A percentile compares a stretch with the other conserved stretches of the same genome.
Conservation (phyloP, 768 basidiomycete genomes). For the Termitomyces sp. region DNA sequence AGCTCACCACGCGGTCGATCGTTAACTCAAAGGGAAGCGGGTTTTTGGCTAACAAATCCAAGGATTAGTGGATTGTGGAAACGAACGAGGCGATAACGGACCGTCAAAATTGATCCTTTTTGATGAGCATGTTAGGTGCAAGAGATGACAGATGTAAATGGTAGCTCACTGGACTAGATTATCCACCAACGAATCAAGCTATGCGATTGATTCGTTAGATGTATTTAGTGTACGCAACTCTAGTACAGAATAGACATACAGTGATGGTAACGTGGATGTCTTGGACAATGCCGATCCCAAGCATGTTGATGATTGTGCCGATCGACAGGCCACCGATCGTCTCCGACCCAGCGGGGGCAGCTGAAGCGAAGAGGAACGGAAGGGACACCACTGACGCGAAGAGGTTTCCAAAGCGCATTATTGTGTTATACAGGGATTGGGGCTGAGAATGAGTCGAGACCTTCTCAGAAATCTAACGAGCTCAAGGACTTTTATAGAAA, state of each 20-base stretch:
- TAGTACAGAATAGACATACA: constrained; percentile 14
- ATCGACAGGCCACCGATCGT: constrained; percentile 19
- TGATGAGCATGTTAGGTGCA: not conserved
- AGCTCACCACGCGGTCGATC: constrained; percentile 33
- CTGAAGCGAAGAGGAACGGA: constrained; percentile 19
- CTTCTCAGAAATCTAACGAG: not conserved
- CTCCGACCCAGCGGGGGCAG: constrained; percentile 13
- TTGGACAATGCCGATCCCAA: constrained; percentile 34
- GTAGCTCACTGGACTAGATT: constrained; percentile 30
- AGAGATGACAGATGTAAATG: not conserved
- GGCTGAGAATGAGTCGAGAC: not conserved
- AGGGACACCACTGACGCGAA: constrained; percentile 19
- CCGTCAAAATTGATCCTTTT: constrained; percentile 32
- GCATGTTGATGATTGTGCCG: constrained; percentile 33
- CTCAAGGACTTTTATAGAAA: not conserved
- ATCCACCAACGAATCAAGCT: constrained; percentile 30
- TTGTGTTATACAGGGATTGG: not conserved
- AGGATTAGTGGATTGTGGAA: not conserved
- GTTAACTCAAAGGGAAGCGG: constrained; percentile 40
- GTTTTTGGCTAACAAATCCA: constrained; percentile 27
- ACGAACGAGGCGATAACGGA: constrained; percentile 6
- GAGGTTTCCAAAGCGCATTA: constrained; percentile 8
- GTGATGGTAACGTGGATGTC: constrained; percentile 33
- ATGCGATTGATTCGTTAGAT: not conserved
- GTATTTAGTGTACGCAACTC: too few relatives aligned